A percentile compares a stretch with the other conserved stretches of the same genome.
These are phyloP conservation scores for Corinectria fuckeliana DNA, from an alignment of 2,329 filamentous ascomycete genomes.

Conservation along the genomic window DNA sequence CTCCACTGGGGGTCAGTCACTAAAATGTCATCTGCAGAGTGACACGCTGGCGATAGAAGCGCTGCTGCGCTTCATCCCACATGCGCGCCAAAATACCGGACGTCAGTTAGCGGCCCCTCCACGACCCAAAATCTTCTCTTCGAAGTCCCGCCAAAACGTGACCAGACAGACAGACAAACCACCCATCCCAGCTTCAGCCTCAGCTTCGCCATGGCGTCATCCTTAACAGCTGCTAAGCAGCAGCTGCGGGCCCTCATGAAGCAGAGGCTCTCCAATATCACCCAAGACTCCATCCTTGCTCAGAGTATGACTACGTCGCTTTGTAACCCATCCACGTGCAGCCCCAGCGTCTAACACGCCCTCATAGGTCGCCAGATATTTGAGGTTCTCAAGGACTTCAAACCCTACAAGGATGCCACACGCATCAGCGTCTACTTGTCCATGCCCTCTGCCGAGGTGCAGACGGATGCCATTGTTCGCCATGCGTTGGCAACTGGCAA, in stretches of 20 bases:
- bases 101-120: conserved; percentile 7
- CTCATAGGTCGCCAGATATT: conserved; percentile 69
- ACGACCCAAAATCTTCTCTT: conserved; percentile 14
- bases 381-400: conserved; percentile 68
- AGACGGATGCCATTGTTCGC: conserved; percentile 81
- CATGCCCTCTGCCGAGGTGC: conserved; percentile 88
- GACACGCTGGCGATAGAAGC: conserved; percentile 10
- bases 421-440: conserved; percentile 88
- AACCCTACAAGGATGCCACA: conserved; percentile 76
- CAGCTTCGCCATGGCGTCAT: conserved; percentile 54
- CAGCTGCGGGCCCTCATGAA: conserved; percentile 77
- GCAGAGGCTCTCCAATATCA: conserved; percentile 64
- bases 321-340: neutral
- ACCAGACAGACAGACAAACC: neutral
- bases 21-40: conserved; percentile 10
- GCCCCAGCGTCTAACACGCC: conserved; percentile 27
- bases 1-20: conserved; percentile 22
- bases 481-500: conserved; percentile 82
- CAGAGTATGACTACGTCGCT: conserved; percentile 68
- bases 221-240: conserved; percentile 73
- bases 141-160: conserved; percentile 17
- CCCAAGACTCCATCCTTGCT: conserved; percentile 64
- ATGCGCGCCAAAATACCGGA: conserved; percentile 1
- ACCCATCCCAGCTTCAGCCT: conserved; percentile 13
- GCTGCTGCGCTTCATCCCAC: neutral